These are phyloP conservation scores for Boechera stricta DNA, from an alignment of 345 rosid species.

Conservation along the genomic window DNA sequence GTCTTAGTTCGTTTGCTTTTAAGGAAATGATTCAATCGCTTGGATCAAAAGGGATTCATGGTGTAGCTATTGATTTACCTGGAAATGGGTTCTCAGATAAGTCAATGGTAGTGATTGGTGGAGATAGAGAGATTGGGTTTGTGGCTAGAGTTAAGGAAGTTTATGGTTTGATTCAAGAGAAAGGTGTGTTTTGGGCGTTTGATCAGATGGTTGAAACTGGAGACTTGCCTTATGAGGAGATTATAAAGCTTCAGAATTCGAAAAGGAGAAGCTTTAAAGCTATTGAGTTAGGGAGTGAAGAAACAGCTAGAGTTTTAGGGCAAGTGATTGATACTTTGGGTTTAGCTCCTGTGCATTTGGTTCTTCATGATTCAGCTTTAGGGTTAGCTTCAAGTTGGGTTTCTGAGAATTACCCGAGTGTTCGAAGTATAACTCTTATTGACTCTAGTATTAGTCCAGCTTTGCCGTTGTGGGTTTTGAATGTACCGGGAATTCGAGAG, in stretches of 20 bases:
- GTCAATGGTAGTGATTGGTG: constrained; percentile 59
- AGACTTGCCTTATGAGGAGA: constrained; percentile 77
- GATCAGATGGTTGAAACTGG: constrained; percentile 95
- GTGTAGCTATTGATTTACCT: constrained; percentile 84
- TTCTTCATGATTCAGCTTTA: constrained; percentile 88
- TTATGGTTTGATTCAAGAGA: constrained; percentile 73
- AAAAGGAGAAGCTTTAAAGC: constrained; percentile 56
- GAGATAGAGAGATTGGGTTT: constrained; percentile 58
- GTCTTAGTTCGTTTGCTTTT: constrained; percentile 79
- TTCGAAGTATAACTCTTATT: constrained; percentile 79
- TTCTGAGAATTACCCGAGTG: constrained; percentile 53
- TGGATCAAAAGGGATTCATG: constrained; percentile 70
- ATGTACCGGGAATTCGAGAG: constrained; percentile 64
- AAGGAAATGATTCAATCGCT: constrained; percentile 52
- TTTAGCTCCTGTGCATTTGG: constrained; percentile 83
- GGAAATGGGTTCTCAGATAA: constrained; percentile 96
- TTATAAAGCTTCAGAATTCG: constrained; percentile 46
- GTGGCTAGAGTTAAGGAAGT: constrained; percentile 67
- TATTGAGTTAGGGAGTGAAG: constrained; percentile 71
- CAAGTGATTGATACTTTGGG: constrained; percentile 75
- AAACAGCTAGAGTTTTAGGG: constrained; percentile 65
- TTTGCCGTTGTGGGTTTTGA: constrained; percentile 67
- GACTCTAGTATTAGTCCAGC: constrained; percentile 74
- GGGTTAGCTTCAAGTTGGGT: constrained; percentile 78
- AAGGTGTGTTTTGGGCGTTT: constrained; percentile 93